Percentiles rank a stretch among this genome's conserved stretches.
These are phyloP conservation scores for Eimeria falciformis DNA, from an alignment of 169 alveolate species.

Conservation along the genomic window DNA sequence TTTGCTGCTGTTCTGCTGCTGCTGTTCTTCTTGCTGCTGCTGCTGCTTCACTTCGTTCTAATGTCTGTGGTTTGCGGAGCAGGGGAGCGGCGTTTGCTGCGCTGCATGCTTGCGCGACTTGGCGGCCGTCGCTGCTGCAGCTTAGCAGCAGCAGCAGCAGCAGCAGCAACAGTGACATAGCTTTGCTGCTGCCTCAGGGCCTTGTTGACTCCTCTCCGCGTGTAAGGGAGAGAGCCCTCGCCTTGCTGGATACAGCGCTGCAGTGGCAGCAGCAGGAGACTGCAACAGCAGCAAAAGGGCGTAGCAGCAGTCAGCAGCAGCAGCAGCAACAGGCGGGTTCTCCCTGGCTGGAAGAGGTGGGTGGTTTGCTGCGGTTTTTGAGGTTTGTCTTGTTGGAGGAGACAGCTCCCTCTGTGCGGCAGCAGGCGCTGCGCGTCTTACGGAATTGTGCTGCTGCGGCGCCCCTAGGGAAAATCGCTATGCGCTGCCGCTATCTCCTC, in stretches of 20 bases:
- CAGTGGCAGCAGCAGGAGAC: slow-evolving; percentile 46
- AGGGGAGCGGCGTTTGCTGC: slow-evolving; percentile 60
- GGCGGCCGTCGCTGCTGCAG: slow-evolving; percentile 66
- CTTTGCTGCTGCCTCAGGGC: slow-evolving; percentile 50
- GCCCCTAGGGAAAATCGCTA: slow-evolving; percentile 62
- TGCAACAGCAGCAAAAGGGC: slow-evolving; percentile 31
- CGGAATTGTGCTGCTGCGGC: slow-evolving; percentile 68
- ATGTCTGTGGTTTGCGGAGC: background rate
- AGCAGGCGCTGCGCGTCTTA: slow-evolving; percentile 66
- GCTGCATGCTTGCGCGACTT: slow-evolving; percentile 46
- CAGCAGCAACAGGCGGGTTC: slow-evolving; percentile 20
- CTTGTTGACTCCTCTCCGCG: slow-evolving; percentile 63
- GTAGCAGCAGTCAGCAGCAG: slow-evolving; percentile 45
- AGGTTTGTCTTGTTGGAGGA: slow-evolving; percentile 60
- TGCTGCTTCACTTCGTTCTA: background rate
- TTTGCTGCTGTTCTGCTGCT: too few species aligned
- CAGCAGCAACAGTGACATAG: slow-evolving; percentile 29
- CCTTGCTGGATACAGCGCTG: slow-evolving; percentile 63
- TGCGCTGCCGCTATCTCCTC: slow-evolving; percentile 56
- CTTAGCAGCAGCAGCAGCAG: slow-evolving; percentile 1
- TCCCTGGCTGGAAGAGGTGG: slow-evolving; percentile 59
- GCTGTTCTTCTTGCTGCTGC: too few species aligned
- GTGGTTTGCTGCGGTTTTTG: slow-evolving; percentile 63
- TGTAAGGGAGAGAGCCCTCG: slow-evolving; percentile 58
- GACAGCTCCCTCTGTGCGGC: slow-evolving; percentile 62